Evolutionary conservation across 2,329 filamentous ascomycete genomes (phyloP), one percentile per base, ranked within the genome.

Genomic region (Penicillium nordicum): DNA sequence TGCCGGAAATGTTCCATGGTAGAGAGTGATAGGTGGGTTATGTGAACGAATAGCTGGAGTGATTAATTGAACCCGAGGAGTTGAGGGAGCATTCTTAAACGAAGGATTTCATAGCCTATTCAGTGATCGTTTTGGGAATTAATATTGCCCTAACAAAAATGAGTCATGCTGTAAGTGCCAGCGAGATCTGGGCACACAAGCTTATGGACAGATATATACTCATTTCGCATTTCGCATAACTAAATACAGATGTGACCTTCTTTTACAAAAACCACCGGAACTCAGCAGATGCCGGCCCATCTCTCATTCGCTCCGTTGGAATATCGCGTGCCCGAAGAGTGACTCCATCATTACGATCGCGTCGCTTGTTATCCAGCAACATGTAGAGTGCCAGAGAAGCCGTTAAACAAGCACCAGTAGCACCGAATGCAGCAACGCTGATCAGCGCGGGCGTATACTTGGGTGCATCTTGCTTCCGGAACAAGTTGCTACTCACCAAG

Each of bases 401-500:
- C 0, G 86, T 82, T 50, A 86, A 69, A 1, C 83, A 57, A 25
- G 81, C 79, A 0, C 87, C 87, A 0, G 74, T 74, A 0, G 80
- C 87, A 0, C 87, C 87, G 41, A 74, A 74, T 1, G 66, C 68
- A 0, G 64, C 67, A 2, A 74, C 87, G 0, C 85, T 88, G 37
- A 84, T 81, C 41, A 89, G 71, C 0, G 87, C 87, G 0, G 86
- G 85, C 52, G 83, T 77, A 65, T 89, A 90, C 64, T 87, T 84
- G 0, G 87, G 88, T 10, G 80, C 81, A 66, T 88, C 85, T 63
- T 85, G 73, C 38, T 79, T 76, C 16, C 81, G 78, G 73, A 89
- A 90, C 57, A 89, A 86, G 64, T 90, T 89, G 59, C 82, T 84
- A 29, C 80, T 79, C 0, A 90, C 85, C 0, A 90, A 75, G 4